phyloP scores from a whole-genome alignment of 83 land plant genomes.

The Isoetes engelmannii region DNA sequence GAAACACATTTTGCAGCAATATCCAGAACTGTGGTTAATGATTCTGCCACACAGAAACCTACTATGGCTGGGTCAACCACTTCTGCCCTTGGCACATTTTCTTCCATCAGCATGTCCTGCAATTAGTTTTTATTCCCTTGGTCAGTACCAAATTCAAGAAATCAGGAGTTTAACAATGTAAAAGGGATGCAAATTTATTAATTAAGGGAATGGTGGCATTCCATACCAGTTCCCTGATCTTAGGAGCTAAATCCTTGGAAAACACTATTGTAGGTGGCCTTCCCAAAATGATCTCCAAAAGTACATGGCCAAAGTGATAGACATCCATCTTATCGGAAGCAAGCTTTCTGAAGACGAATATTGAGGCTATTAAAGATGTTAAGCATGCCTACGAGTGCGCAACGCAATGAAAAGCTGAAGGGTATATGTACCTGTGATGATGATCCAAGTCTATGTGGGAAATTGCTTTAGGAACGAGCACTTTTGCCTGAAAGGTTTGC shows the following conservation, averaged over 20 bases:
- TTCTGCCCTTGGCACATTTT: background rate
- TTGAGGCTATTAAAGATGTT: background rate
- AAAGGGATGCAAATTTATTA: too few species aligned
- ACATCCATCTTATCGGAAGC: constrained; percentile 7
- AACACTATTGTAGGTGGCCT: constrained; percentile 10
- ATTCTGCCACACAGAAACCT: constrained; percentile 3
- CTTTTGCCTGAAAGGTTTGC: background rate
- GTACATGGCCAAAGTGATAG: constrained; percentile 13
- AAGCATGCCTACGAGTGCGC: too few species aligned
- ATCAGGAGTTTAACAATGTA: too few species aligned
- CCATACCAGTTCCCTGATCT: constrained; percentile 5
- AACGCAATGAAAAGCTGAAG: too few species aligned
- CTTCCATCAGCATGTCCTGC: constrained; percentile 10
- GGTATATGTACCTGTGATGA: background rate
- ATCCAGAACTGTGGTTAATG: constrained; percentile 7
- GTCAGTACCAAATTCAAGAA: too few species aligned
- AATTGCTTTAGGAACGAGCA: background rate
- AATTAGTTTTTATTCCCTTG: background rate
- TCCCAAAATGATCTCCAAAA: constrained; percentile 11
- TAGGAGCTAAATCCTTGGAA: background rate
- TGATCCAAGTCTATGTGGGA: constrained; percentile 8
- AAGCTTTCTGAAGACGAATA: constrained; percentile 5
- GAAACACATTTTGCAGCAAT: constrained; percentile 14
- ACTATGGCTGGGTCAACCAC: constrained; percentile 6
- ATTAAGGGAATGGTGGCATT: background rate